A percentile compares a stretch with the other conserved stretches of the same genome.
Evolutionary conservation across 208 protist species (phyloP).

Genomic region (Naegleria lovaniensis): DNA sequence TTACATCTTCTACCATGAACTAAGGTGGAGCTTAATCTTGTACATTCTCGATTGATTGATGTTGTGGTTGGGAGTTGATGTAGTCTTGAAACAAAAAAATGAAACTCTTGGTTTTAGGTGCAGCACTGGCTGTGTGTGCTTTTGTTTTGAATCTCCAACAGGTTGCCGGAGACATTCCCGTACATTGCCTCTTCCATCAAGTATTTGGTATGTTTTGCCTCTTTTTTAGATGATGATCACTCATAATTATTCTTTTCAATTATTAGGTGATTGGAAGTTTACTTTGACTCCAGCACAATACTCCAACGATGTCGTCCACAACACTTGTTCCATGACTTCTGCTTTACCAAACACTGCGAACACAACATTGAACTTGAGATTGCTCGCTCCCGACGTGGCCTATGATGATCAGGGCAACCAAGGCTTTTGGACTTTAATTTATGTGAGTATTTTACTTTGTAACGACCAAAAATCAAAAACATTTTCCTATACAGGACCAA

Average conservation of each 20-base stretch:
- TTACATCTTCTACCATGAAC: no score
- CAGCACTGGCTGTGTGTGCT: no score
- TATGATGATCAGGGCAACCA: background rate
- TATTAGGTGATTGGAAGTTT: background rate
- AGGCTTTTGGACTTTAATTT: conserved; percentile 20
- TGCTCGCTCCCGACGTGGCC: background rate
- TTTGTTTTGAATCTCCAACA: no score
- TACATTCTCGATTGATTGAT: no score
- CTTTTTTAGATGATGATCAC: no score
- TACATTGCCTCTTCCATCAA: background rate
- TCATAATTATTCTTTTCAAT: no score
- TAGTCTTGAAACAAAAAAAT: no score
- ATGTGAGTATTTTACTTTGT: background rate
- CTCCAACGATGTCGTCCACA: background rate
- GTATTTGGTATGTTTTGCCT: background rate
- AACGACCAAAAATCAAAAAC: no score
- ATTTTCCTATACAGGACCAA: background rate
- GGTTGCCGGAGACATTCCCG: background rate
- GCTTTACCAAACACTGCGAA: no score
- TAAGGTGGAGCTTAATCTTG: no score
- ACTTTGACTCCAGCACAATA: background rate
- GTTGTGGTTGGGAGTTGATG: no score
- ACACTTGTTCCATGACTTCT: background rate
- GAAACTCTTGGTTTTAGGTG: no score
- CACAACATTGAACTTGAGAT: background rate